Evolutionary conservation across 2,329 filamentous ascomycete species (phyloP), one percentile per base, ranked within the genome.

Genomic region (Fusarium brachygibbosum): DNA sequence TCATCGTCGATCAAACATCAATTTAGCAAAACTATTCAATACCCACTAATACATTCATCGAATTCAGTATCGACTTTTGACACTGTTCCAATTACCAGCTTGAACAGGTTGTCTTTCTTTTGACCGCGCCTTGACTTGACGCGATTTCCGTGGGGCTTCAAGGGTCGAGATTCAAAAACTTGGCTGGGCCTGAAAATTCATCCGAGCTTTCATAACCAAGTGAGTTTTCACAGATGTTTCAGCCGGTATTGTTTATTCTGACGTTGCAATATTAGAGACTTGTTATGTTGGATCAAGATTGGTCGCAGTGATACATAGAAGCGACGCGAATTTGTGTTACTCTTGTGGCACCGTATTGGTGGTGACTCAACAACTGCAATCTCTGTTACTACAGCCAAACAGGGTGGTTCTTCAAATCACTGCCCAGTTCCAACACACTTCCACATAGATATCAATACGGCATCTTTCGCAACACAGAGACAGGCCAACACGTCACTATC

Each of bases 141-240:
- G 71, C 66, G 60, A 48, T 64, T 71, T 62, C 40, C 70, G 71
- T 69, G 68, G 69, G 65, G 53, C 69, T 42, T 55, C 57, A 61
- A 60, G 59, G 54, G 56, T 55, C 60, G 40, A 50, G 37, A 56
- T 46, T 55, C 46, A 51, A 58, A 69, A 70, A 56, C 66, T 63
- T 63, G 49, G 51, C 63, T 57, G 25, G 51, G 52, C 60, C 55
- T 40, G 51, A 50, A 42, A 14, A 40, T 25, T 32, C 42, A 34
- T 49, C 35, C 51, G 28, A 56, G 14, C 45, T 49, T 56, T 38
- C 31, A 11, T 40, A 40, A 37, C 48, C 61, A 56, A 34, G 56
- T 31, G 37, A 46, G 23, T 51, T 37, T 49, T 34, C 44, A 32
- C 40, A 21, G 5, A 25, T 21, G n/a, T 40, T 44, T 38, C 55